Conservation (phyloP, 2,329 filamentous ascomycete genomes). For the Pezicula radicicola region DNA sequence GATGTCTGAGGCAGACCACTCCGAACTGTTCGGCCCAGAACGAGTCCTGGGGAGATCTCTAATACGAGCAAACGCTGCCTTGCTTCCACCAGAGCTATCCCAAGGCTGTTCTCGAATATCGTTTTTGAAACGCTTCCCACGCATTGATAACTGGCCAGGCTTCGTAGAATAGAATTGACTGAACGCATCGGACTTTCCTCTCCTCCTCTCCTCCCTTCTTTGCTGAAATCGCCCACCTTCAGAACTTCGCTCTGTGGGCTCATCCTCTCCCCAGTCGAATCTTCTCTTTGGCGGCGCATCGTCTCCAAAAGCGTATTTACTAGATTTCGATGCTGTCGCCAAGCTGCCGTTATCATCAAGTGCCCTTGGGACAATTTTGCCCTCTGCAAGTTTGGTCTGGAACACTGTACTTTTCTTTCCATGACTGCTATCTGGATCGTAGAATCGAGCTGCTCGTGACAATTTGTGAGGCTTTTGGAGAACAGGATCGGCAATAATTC, state of each 20-base stretch:
- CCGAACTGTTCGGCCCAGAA: not conserved
- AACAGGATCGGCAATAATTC: conserved; percentile 43
- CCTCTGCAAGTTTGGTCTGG: conserved; percentile 29
- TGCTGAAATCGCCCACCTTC: not conserved
- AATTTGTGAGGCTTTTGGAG: conserved; percentile 34
- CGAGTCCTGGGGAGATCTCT: not conserved
- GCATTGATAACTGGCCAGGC: not conserved
- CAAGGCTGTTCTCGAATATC: not conserved
- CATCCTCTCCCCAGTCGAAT: not conserved
- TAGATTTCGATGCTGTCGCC: too few species aligned
- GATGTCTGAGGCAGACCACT: too few species aligned
- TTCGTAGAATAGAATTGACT: conserved; percentile 1
- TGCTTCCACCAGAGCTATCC: not conserved
- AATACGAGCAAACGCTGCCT: too few species aligned
- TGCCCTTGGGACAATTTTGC: conserved; percentile 1
- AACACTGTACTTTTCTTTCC: conserved; percentile 55
- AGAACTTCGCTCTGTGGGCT: not conserved
- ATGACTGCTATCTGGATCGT: conserved; percentile 45
- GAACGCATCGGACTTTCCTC: not conserved
- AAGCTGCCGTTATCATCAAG: too few species aligned
- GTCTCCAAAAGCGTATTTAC: too few species aligned
- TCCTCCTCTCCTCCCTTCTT: not conserved
- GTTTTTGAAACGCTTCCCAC: not conserved
- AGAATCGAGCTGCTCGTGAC: conserved; percentile 49
- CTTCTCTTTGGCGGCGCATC: not conserved